Evolutionary conservation across 768 basidiomycete species (phyloP), one percentile per base, ranked within the genome.

Genomic region (Auriscalpium vulgare): DNA sequence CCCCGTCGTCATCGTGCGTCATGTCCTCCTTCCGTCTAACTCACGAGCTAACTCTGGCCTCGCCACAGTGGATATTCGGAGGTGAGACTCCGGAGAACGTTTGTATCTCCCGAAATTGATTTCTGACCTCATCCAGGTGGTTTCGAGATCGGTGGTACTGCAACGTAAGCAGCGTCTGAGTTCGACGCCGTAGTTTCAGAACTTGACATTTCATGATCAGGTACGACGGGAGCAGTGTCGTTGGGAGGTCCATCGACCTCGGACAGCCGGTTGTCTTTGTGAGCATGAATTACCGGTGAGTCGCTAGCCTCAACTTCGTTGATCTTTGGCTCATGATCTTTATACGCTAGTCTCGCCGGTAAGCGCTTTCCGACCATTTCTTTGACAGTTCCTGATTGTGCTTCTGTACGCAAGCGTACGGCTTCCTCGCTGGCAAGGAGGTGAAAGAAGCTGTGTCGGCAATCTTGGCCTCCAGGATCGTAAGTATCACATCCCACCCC

Each of bases 391-490:
- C 10, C 17, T 34, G n/a, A 10, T 10, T n/a, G 37, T 8, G 14
- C 16, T 16, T 40, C 36, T 52, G 37, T 35, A 10, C 10, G 34
- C 13, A 47, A n/a, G 75, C 70, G 0, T 72, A 72, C 44, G 77
- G 77, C 1, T 78, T 78, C 59, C 50, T 77, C 16, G 71, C 69
- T 8, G 64, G 75, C 14, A 62, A 72, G 38, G 75, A 77, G 55
- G 70, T 76, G 0, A 68, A 70, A 51, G 68, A 62, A 0, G 74
- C 73, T 8, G 71, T 1, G 52, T 71, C 16, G 72, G 71, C 16
- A 82, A 83, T 60, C 65, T 81, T 14, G 82, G 82, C 10, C 66
- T 84, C 8, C 71, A 68, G 48, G 81, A 84, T 65, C 76, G 76
- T 75, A 48, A 59, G 69, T 63, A 17, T 14, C 0, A n/a, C 11